Percentiles rank a stretch among this genome's conserved stretches.
phyloP scores from a whole-genome alignment of 2,329 filamentous ascomycete genomes.

The Verticillium longisporum region DNA sequence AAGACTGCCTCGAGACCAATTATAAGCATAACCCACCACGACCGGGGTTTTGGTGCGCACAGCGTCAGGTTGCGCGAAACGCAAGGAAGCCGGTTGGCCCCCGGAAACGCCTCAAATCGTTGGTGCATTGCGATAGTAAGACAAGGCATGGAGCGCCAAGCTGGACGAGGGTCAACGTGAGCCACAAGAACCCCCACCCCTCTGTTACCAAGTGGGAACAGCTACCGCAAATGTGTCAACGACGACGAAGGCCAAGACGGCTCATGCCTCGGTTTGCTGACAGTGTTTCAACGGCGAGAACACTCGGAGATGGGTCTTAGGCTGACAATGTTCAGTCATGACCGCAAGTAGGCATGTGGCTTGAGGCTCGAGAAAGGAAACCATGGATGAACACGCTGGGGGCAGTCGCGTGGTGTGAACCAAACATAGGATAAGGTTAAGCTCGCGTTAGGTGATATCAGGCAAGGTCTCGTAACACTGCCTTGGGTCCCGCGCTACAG shows the following conservation, averaged over 20 bases:
- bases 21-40: background rate
- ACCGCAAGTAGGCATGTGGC: no score
- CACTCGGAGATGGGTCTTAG: background rate
- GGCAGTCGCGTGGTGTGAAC: background rate
- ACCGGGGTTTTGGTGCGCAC: background rate
- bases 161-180: background rate
- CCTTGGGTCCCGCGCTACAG: background rate
- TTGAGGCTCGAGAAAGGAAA: background rate
- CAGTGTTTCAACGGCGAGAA: no score
- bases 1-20: background rate
- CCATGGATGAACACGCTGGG: no score
- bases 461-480: background rate
- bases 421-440: background rate
- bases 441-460: background rate
- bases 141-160: background rate
- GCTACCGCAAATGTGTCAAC: background rate
- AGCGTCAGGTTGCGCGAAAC: background rate
- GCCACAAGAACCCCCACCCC: background rate
- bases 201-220: background rate
- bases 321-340: background rate
- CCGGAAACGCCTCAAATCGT: background rate
- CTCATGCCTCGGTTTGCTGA: no score
- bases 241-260: background rate
- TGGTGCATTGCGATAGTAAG: background rate
- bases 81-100: background rate